phyloP scores from a whole-genome alignment of 768 basidiomycete species.

The Mycena venus region DNA sequence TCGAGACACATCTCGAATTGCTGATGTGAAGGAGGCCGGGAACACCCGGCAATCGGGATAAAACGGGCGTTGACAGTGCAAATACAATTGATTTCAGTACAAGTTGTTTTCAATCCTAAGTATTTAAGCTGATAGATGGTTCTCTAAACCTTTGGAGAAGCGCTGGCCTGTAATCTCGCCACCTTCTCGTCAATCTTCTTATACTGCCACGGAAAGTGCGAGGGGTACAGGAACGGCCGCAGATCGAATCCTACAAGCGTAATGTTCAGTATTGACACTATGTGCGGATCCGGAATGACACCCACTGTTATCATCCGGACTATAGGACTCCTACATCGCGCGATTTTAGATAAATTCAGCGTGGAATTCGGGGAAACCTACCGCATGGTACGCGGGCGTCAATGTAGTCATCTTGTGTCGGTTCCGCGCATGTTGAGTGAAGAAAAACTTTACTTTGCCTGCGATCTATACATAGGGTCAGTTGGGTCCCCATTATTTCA shows the following conservation, averaged over 20 bases:
- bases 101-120: conserved; percentile 29
- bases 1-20: too few relatives aligned
- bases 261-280: neutral
- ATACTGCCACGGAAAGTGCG: conserved; percentile 97
- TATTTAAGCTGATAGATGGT: too few relatives aligned
- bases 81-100: neutral
- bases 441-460: conserved; percentile 97
- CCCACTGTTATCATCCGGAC: conserved; percentile 95
- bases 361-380: conserved; percentile 39
- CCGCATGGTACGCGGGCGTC: conserved; percentile 95
- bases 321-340: conserved; percentile 85
- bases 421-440: conserved; percentile 96
- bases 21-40: too few relatives aligned
- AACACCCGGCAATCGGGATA: too few relatives aligned
- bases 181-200: conserved; percentile 93
- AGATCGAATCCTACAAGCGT: conserved; percentile 84
- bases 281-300: conserved; percentile 8
- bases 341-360: conserved; percentile 4
- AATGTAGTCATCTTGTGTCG: conserved; percentile 99
- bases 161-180: conserved; percentile 79
- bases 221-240: conserved; percentile 95
- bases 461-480: conserved; percentile 74
- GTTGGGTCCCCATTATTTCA: neutral
- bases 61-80: too few relatives aligned
- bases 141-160: conserved; percentile 7